Base-by-base conservation (phyloP, 2,329 filamentous ascomycete species). In the Aspergillus floridensis region DNA sequence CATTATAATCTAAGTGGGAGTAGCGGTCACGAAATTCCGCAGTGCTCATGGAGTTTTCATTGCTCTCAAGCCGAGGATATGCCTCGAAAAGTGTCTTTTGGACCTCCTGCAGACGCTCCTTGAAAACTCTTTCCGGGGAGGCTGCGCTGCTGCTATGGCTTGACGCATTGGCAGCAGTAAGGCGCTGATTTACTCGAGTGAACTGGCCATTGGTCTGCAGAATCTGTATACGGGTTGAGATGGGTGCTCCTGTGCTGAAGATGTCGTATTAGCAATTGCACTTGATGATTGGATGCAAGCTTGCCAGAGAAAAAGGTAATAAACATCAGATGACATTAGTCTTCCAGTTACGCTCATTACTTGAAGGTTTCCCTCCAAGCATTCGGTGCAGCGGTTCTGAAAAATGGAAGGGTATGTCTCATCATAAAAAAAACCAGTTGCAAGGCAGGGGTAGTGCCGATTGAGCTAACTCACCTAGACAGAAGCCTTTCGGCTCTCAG, bases 341-440 rank as follows among this genome's bases (percentile, higher is more conserved):
- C 53, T 56, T 70, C 66, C 71, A 55, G 64, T 65, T 73, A 61
- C 65, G 69, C 71, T 76, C 85, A 79, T 75, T 77, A 77, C 76
- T 76, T 74, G 75, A 66, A 59, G 65, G 32, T 16, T 69, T 49
- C 16, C 38, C 38, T 16, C 57, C 71, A 72, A 79, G 78, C 78
- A 80, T 87, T 84, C 86, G 84, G 83, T 84, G 85, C 86, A 88
- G 86, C 86, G 86, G 86, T 88, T 88, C 85, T 87, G 78, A 72
- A 75, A 72, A 72, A 65, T 46, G 61, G 66, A 63, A 65, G 63
- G 69, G 68, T 68, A 62, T 72, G 72, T 73, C 72, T 81, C 78
- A 80, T 81, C 79, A 78, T 75, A 55, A 59, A 62, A 66, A 66
- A 52, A 49, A 22, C 22, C 58, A 5, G 51, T 57, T 50, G 51